Percentiles rank a stretch among this genome's conserved stretches.
These are phyloP conservation scores for Aspergillus versicolor DNA, from an alignment of 2,329 filamentous ascomycete species.

Conservation along the genomic window DNA sequence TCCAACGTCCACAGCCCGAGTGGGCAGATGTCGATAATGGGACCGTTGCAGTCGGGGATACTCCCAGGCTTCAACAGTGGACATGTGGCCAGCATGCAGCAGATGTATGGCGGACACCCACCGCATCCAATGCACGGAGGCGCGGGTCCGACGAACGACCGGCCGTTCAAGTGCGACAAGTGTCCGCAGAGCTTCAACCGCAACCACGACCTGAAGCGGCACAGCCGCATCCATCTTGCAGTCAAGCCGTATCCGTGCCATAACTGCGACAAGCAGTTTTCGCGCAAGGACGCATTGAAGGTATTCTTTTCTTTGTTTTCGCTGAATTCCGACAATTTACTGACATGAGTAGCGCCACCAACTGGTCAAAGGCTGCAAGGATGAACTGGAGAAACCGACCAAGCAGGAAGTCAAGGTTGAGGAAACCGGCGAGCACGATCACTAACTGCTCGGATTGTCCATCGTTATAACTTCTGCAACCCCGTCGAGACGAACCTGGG, in stretches of 20 bases:
- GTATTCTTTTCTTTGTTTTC: constrained; percentile 49
- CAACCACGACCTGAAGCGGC: constrained; percentile 93
- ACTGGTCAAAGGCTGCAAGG: constrained; percentile 62
- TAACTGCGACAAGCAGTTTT: constrained; percentile 95
- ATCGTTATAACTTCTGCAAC: neutral
- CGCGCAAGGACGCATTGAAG: constrained; percentile 94
- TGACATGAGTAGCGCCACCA: constrained; percentile 56
- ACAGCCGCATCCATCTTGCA: constrained; percentile 90
- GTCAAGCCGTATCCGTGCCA: constrained; percentile 94
- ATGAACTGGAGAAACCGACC: constrained; percentile 7
- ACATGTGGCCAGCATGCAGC: constrained; percentile 56
- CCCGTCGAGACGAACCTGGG: no score
- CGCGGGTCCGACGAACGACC: constrained; percentile 63
- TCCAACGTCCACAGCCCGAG: constrained; percentile 75
- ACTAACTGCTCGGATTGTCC: neutral
- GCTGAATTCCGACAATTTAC: neutral
- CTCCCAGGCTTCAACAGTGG: constrained; percentile 60
- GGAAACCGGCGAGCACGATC: constrained; percentile 8
- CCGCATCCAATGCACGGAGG: constrained; percentile 57
- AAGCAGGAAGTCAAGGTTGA: constrained; percentile 22
- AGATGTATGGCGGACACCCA: constrained; percentile 60
- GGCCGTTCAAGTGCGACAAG: constrained; percentile 91
- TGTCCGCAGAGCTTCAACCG: constrained; percentile 93
- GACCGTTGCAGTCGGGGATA: constrained; percentile 57
- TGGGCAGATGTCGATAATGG: constrained; percentile 69